phyloP scores from a whole-genome alignment of 202 grass and related monocot genomes.

The Miscanthus sacchariflorus region DNA sequence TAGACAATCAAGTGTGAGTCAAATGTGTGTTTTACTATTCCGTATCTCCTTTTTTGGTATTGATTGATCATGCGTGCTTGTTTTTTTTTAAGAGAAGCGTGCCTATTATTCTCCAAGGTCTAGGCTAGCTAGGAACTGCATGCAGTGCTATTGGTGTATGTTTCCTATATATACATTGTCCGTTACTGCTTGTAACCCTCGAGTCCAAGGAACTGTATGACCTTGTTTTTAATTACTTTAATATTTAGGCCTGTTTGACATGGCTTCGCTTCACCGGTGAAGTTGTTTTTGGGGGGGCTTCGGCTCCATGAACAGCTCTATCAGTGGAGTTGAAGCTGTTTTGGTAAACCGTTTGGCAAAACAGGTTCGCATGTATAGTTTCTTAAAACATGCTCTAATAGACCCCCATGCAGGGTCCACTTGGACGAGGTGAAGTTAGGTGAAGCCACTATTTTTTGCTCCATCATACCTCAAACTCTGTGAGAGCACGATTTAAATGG shows the following conservation, averaged over 20 bases:
- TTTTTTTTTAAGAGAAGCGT: not conserved
- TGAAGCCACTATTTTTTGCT: no score
- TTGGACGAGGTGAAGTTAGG: no score
- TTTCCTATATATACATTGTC: not conserved
- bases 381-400: no score
- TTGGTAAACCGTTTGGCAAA: no score
- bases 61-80: not conserved
- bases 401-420: no score
- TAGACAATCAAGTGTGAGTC: constrained; percentile 24
- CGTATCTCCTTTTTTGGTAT: not conserved
- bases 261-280: no score
- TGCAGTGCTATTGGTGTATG: not conserved
- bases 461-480: no score
- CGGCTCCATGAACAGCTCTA: no score
- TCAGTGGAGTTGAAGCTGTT: no score
- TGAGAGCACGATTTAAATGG: no score
- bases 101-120: not conserved
- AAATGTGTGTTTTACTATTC: not conserved
- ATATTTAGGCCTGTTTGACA: not conserved
- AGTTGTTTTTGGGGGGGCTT: no score
- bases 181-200: not conserved
- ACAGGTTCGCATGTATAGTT: no score
- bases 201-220: not conserved
- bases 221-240: not conserved
- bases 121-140: not conserved